Base-by-base conservation (phyloP, 495 filamentous ascomycete genomes). In the Penicillium goetzii region DNA sequence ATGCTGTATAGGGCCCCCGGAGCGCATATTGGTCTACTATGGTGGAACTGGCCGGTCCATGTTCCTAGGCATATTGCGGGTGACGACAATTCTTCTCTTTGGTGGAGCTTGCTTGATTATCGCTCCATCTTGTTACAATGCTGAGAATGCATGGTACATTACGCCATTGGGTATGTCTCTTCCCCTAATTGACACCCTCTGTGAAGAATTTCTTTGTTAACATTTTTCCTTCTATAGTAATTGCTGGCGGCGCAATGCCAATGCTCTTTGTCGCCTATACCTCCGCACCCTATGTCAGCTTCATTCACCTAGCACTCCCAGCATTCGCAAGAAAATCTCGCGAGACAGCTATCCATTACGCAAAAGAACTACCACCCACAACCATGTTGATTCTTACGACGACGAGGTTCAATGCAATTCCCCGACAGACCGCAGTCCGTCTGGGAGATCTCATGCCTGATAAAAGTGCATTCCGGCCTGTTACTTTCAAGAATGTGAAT, bases 1-100 rank as follows among this genome's bases (percentile, higher is more conserved):
- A 66, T 5, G 6, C 10, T 21, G 38, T 54, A 34, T 53, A 80
- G 78, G 73, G 1, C 76, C 76, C 30, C 79, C 79, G 54, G 89
- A 91, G 66, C 78, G 78, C 15, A 78, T 93, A 11, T 78, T 90
- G 60, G 81, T 94, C 62, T 93, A 90, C 68, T 85, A 91, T 81
- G 88, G 86, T 43, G 90, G 91, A 63, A 88, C 85, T 9, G 81
- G 79, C 19, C 81, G 84, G 62, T 87, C 82, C 17, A 84, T 88
- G 25, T 89, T 92, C 68, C 69, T 93, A 38, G 88, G 86, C 25
- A 82, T 80, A 61, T 62, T 92, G 58, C 90, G 92, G 68, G 66
- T 92, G 34, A 87, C 86, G 0, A 89, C 89, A 14, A 80, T 96
- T 52, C 85, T 92, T 66, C 72, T 91, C 59, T 89, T 90, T 65